Base-by-base conservation (phyloP, 2,329 filamentous ascomycete genomes). In the Microdochium nivale region DNA sequence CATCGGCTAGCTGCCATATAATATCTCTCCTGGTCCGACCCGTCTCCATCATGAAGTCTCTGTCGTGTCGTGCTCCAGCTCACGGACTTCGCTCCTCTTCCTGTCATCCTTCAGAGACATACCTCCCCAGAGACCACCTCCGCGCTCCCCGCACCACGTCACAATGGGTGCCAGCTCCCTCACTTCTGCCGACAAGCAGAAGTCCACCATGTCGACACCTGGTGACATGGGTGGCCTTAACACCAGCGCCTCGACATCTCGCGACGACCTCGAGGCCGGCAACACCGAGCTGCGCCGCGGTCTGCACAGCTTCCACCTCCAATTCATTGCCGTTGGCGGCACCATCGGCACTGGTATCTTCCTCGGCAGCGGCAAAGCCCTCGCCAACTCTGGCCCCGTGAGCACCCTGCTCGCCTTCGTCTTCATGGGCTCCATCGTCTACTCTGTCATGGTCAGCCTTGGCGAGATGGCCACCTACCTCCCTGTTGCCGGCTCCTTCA, bases 381-480 rank as follows among this genome's bases (percentile, higher is more conserved):
- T 89, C 50, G 72, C 79, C 52, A 79, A 75, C 48, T 76, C 82
- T 10, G 86, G 86, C 0, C 86, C 86, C 10, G 80, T 79, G 1
- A 81, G 83, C 27, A 78, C 82, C 35, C 73, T 90, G 47, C 77
- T 90, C 57, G 84, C 82, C 48, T 89, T 86, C 62, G 62, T 80
- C 53, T 85, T 87, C 55, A 77, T 90, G 62, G 88, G 86, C 49
- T 74, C 80, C 16, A 79, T 91, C 53, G 80, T 92, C 48, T 92
- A 80, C 72, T 83, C 83, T 3, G 83, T 91, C 67, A 90, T 92
- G 84, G 75, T 77, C 48, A 77, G 76, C 47, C 70, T 86, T 30
- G 81, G 80, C 49, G 83, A 95, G 69, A 86, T 94, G 77, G 84
- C 87, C 10, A 84, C 87, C 11, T 89, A 84, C 59, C 83, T 91